Conservation (phyloP, 2,329 filamentous ascomycete species). For the Ophiostoma novo-ulmi region DNA sequence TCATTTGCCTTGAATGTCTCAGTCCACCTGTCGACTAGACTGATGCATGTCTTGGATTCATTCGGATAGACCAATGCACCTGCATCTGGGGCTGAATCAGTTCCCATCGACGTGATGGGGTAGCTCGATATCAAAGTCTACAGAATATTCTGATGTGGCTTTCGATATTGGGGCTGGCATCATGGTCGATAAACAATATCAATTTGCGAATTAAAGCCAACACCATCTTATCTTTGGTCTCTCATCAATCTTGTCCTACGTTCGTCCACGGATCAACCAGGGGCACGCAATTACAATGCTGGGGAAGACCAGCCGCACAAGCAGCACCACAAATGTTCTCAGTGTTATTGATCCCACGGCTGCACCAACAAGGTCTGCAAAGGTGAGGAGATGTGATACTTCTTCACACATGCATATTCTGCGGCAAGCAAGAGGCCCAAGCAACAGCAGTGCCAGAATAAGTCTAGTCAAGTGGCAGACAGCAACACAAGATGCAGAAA, state of each 20-base stretch:
- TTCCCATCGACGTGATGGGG: neutral
- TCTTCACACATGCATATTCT: conserved; percentile 1
- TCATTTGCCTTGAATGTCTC: neutral
- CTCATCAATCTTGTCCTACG: neutral
- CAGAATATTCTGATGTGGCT: neutral
- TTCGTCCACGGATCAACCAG: neutral
- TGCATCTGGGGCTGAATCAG: neutral
- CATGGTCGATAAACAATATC: neutral
- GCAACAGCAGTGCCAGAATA: neutral
- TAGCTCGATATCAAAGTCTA: neutral
- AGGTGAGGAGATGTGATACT: neutral
- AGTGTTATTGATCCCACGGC: neutral
- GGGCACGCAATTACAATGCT: conserved; percentile 5
- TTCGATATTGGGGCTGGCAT: neutral
- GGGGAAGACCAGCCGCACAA: conserved; percentile 3
- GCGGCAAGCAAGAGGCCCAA: neutral
- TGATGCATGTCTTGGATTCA: conserved; percentile 6
- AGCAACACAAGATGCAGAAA: neutral
- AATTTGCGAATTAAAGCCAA: neutral
- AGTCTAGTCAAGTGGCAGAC: neutral
- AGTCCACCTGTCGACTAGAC: conserved; percentile 1
- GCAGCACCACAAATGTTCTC: neutral
- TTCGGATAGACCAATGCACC: neutral
- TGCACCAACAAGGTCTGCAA: conserved; percentile 1
- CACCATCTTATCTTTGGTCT: neutral